Percentiles rank a stretch among this genome's conserved stretches.
These are phyloP conservation scores for Nemophila menziesii DNA, from an alignment of 257 asterid species.

Conservation along the genomic window DNA sequence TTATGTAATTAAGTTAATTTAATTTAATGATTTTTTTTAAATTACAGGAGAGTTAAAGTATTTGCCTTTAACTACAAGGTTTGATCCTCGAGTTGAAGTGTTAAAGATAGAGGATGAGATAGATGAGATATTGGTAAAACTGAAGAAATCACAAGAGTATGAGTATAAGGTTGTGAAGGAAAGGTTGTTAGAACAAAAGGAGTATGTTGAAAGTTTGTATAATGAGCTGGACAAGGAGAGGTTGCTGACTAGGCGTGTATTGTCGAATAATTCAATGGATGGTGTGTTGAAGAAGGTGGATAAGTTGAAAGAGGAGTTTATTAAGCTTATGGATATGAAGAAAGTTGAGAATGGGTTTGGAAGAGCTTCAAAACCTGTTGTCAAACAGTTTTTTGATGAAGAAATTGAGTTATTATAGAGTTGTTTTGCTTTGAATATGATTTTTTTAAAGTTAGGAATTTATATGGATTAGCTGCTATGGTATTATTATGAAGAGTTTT, in stretches of 20 bases:
- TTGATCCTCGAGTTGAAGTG: slow-evolving; percentile 40
- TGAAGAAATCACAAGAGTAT: slow-evolving; percentile 44
- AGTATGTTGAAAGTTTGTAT: slow-evolving; percentile 31
- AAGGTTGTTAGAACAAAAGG: slow-evolving; percentile 39
- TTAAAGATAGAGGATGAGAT: slow-evolving; percentile 43
- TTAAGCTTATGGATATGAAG: slow-evolving; percentile 46
- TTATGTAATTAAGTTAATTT: neutral
- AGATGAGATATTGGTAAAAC: slow-evolving; percentile 25
- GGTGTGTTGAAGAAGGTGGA: slow-evolving; percentile 25
- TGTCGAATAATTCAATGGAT: slow-evolving; percentile 26
- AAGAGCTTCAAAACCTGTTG: slow-evolving; percentile 39
- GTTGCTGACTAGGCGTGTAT: slow-evolving; percentile 17
- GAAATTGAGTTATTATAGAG: slow-evolving; percentile 23
- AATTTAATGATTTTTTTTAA: no score
- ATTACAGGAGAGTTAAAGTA: no score
- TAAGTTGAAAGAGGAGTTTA: slow-evolving; percentile 36
- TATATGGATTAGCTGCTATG: no score
- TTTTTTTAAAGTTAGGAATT: no score
- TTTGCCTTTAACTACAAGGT: slow-evolving; percentile 15
- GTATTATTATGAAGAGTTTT: no score
- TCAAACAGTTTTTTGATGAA: slow-evolving; percentile 38
- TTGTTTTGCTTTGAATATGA: no score
- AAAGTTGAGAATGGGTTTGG: slow-evolving; percentile 63
- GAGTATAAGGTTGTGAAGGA: slow-evolving; percentile 51
- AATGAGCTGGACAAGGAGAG: slow-evolving; percentile 44